Base-by-base conservation (phyloP, 495 filamentous ascomycete genomes). In the Friedmanniomyces endolithicus region DNA sequence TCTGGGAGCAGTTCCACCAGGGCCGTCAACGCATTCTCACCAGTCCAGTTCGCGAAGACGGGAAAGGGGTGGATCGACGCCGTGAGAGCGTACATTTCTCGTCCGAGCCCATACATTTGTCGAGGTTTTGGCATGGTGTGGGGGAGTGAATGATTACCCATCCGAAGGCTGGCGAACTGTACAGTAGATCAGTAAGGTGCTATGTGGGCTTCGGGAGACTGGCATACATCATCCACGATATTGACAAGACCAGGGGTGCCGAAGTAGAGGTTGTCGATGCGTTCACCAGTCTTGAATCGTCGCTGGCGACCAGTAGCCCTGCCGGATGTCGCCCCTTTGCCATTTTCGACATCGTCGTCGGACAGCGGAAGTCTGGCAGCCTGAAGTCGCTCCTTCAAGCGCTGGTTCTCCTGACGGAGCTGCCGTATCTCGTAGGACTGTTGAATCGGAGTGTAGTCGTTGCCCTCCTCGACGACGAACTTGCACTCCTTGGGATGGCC, bases 401-500 rank as follows among this genome's bases (percentile, higher is more conserved):
- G 51, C 22, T 63, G 55, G 34, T 69, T 70, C 52, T 70, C 68
- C 6, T 48, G 45, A 9, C 68, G 67, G 2, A 70, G 59, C 51
- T 67, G 66, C 24, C 63, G 63, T 23, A 70, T 52, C 56, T 70
- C 68, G 56, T 70, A 69, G 0, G 68, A 70, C 64, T 64, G 72
- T 63, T 66, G 68, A 60, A 64, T 73, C 43, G 56, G 72, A 54
- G 52, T 64, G 60, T 65, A 73, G 57, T 62, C 70, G 55, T 65
- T 68, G 20, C 67, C 66, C 48, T 75, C 71, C 1, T 67, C 67
- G 24, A 72, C 64, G 44, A 71, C 64, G 55, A 72, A 75, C 43
- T 73, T 65, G 57, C 72, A 75, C 46, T 69, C 61, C 44, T 70
- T 72, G 11, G 72, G 70, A 44, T 65, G 64, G 27, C 72, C 71